phyloP scores from a whole-genome alignment of 345 rosid species.

The Mercurialis annua region DNA sequence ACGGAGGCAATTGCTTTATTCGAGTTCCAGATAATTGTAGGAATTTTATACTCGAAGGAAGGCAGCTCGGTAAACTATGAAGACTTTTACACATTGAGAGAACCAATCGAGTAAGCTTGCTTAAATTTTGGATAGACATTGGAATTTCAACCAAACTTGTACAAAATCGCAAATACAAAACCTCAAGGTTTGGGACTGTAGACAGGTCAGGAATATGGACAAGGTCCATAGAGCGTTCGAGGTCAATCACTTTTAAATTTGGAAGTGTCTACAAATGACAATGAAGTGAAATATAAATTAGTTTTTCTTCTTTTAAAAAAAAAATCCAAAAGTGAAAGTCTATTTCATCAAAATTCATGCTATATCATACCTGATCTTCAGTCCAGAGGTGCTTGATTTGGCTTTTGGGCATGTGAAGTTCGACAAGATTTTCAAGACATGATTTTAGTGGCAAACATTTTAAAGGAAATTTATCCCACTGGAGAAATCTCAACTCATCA shows the following conservation, averaged over 20 bases:
- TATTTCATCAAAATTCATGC: too few species aligned
- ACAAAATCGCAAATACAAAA: neutral
- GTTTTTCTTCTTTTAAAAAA: neutral
- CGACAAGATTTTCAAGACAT: neutral
- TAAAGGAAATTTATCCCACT: neutral
- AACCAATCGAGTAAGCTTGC: neutral
- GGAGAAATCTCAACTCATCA: neutral
- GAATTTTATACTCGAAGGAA: too few species aligned
- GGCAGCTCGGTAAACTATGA: too few species aligned
- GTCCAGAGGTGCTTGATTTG: neutral
- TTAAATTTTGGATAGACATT: neutral
- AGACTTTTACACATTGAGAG: neutral
- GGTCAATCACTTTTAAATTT: constrained; percentile 6
- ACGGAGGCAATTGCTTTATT: too few species aligned
- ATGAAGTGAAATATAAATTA: neutral
- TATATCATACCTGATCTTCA: neutral
- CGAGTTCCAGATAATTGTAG: too few species aligned
- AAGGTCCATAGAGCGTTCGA: neutral
- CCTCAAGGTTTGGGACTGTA: neutral
- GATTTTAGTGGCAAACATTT: neutral
- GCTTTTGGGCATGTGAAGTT: neutral
- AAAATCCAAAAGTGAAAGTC: neutral
- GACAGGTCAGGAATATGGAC: neutral
- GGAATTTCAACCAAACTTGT: neutral
- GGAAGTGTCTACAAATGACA: constrained; percentile 3